phyloP scores from a whole-genome alignment of 192 early-diverging fungal genomes.

The Coemansia sp. region DNA sequence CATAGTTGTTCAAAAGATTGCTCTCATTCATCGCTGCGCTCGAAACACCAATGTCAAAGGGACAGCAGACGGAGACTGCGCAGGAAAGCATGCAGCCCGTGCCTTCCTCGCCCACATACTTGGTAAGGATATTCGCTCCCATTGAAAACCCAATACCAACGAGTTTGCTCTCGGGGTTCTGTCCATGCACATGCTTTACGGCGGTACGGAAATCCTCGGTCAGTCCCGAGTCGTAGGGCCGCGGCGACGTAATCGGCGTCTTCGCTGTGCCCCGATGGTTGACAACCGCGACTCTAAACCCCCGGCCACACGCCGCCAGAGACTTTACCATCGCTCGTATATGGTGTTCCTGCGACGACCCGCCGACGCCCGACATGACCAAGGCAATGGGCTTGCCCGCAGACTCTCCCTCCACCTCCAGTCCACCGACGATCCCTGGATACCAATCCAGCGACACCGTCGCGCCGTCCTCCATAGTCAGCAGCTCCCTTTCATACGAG shows the following conservation, averaged over 20 bases:
- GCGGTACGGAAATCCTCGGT: slow-evolving; percentile 66
- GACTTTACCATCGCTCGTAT: slow-evolving; percentile 68
- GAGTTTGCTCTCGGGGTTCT: slow-evolving; percentile 58
- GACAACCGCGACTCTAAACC: slow-evolving; percentile 69
- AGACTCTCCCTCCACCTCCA: slow-evolving; percentile 36
- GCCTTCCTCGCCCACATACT: slow-evolving; percentile 80
- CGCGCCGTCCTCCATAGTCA: slow-evolving; percentile 74
- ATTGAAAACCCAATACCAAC: slow-evolving; percentile 85
- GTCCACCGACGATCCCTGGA: too few species aligned
- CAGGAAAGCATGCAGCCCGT: slow-evolving; percentile 64
- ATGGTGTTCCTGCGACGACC: slow-evolving; percentile 87
- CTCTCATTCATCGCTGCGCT: slow-evolving; percentile 48
- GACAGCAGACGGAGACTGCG: slow-evolving; percentile 78
- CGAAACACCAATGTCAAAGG: slow-evolving; percentile 69
- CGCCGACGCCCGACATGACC: slow-evolving; percentile 85
- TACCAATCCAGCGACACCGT: slow-evolving; percentile 87
- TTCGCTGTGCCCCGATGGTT: slow-evolving; percentile 88
- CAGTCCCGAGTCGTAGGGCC: slow-evolving; percentile 72
- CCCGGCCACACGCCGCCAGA: slow-evolving; percentile 49
- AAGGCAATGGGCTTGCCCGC: slow-evolving; percentile 67
- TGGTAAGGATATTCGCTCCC: slow-evolving; percentile 88
- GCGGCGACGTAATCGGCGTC: slow-evolving; percentile 67
- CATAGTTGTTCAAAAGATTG: slow-evolving; percentile 55
- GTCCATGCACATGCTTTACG: slow-evolving; percentile 26
- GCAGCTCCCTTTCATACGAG: slow-evolving; percentile 44